phyloP scores from a whole-genome alignment of 805 yeast genomes.

The Ogataea zsoltii region DNA sequence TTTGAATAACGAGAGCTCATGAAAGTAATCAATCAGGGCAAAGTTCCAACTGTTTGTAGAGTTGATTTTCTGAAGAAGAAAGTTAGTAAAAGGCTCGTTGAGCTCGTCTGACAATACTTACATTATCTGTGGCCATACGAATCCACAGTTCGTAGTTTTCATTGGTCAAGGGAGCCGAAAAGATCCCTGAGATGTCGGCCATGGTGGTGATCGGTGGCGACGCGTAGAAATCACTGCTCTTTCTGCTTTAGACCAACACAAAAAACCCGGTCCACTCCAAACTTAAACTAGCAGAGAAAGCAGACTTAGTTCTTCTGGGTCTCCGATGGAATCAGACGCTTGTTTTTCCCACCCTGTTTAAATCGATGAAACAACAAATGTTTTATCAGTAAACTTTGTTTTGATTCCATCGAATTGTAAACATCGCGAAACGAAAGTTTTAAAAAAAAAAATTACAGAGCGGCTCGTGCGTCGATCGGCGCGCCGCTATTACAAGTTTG shows the following conservation, averaged over 20 bases:
- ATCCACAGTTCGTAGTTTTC: constrained; percentile 79
- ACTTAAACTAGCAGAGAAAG: too few species aligned
- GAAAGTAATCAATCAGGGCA: constrained; percentile 88
- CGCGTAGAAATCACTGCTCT: neutral
- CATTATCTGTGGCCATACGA: constrained; percentile 74
- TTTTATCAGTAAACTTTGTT: neutral
- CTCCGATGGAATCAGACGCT: too few species aligned
- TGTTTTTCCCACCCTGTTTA: too few species aligned
- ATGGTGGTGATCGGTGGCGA: constrained; percentile 3
- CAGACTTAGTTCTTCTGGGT: too few species aligned
- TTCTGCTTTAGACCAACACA: too few species aligned
- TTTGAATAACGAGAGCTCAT: constrained; percentile 71
- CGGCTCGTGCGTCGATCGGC: constrained; percentile 7
- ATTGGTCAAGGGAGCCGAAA: constrained; percentile 24
- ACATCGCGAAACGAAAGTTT: constrained; percentile 6
- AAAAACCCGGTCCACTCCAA: too few species aligned
- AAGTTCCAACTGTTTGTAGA: constrained; percentile 86
- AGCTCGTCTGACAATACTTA: constrained; percentile 11
- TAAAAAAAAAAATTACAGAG: neutral
- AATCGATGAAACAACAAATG: neutral
- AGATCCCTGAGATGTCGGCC: constrained; percentile 21
- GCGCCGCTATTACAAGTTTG: neutral
- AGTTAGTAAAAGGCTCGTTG: constrained; percentile 9
- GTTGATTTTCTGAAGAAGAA: constrained; percentile 58
- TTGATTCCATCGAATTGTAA: constrained; percentile 10